phyloP scores from a whole-genome alignment of 441 rosid genomes.

The Mallotus repandus region DNA sequence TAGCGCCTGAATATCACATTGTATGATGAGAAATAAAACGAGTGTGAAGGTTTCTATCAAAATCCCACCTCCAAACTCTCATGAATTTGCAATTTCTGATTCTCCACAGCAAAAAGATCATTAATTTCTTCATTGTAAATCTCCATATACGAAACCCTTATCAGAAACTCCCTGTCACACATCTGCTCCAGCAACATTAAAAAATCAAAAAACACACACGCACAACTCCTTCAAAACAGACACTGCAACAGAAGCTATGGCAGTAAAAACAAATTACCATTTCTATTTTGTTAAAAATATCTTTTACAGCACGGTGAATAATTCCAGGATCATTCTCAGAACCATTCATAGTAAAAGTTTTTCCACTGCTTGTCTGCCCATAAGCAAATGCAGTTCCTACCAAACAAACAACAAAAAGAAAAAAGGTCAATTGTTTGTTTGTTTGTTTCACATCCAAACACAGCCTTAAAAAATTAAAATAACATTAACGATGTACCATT shows the following conservation, averaged over 20 bases:
- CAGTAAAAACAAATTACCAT: conserved; percentile 30
- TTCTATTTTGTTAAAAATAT: conserved; percentile 57
- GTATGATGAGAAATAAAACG: not conserved
- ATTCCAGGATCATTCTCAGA: conserved; percentile 70
- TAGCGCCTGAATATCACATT: not conserved
- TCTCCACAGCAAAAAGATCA: conserved; percentile 73
- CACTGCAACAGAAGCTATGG: not conserved
- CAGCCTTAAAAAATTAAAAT: not conserved
- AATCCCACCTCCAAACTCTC: conserved; percentile 84
- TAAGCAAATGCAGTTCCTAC: conserved; percentile 92
- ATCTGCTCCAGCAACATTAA: conserved; percentile 37
- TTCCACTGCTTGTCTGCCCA: conserved; percentile 98
- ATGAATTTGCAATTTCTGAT: conserved; percentile 80
- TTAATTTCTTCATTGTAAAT: conserved; percentile 92
- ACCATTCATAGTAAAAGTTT: conserved; percentile 94
- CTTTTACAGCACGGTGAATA: conserved; percentile 69
- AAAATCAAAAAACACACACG: conserved; percentile 18
- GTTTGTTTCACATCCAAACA: not conserved
- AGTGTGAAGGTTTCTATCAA: not conserved
- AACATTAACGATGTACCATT: conserved; percentile 45
- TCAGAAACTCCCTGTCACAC: conserved; percentile 75
- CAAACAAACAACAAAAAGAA: not conserved
- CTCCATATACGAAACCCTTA: conserved; percentile 93
- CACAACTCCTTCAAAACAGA: not conserved
- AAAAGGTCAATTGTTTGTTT: not conserved